A percentile compares a stretch with the other conserved stretches of the same genome.
Evolutionary conservation across 1,284 basidiomycete species (phyloP).

Genomic region (Puccinia polysora): DNA sequence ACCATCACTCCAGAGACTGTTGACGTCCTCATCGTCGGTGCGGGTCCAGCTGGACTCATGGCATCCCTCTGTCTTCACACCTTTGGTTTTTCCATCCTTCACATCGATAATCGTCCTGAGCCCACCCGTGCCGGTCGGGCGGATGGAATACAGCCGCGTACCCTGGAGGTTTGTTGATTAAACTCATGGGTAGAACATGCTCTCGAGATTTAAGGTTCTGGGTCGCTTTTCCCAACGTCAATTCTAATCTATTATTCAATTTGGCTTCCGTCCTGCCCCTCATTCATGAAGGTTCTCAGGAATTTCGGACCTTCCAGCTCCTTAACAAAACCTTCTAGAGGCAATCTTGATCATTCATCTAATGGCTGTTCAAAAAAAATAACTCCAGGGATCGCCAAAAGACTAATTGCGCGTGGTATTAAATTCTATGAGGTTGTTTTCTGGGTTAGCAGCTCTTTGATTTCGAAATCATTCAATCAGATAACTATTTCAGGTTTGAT

Average conservation of each 20-base stretch:
- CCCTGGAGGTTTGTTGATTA: constrained; percentile 51
- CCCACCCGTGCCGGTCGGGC: constrained; percentile 54
- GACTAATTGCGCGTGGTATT: constrained; percentile 51
- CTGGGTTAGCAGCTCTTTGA: constrained; percentile 52
- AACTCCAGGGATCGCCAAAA: constrained; percentile 48
- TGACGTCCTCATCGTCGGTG: constrained; percentile 51
- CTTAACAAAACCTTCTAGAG: neutral
- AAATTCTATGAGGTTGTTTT: constrained; percentile 54
- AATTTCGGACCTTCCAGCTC: constrained; percentile 24
- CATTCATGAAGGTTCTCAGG: constrained; percentile 11
- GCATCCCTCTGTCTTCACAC: constrained; percentile 49
- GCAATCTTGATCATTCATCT: constrained; percentile 8
- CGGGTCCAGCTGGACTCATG: constrained; percentile 52
- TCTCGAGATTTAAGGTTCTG: constrained; percentile 1
- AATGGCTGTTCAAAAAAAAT: constrained; percentile 42
- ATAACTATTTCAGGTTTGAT: neutral
- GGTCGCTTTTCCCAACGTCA: neutral
- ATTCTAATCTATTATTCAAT: neutral
- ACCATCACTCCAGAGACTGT: no score
- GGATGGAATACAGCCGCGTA: constrained; percentile 54
- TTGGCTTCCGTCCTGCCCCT: neutral
- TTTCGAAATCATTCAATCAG: no score
- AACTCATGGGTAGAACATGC: no score
- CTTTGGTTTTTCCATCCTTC: constrained; percentile 46
- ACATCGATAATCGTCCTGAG: constrained; percentile 53